Evolutionary conservation across 2,329 filamentous ascomycete genomes (phyloP), one percentile per base, ranked within the genome.

Genomic region (Bipolaris cookei): DNA sequence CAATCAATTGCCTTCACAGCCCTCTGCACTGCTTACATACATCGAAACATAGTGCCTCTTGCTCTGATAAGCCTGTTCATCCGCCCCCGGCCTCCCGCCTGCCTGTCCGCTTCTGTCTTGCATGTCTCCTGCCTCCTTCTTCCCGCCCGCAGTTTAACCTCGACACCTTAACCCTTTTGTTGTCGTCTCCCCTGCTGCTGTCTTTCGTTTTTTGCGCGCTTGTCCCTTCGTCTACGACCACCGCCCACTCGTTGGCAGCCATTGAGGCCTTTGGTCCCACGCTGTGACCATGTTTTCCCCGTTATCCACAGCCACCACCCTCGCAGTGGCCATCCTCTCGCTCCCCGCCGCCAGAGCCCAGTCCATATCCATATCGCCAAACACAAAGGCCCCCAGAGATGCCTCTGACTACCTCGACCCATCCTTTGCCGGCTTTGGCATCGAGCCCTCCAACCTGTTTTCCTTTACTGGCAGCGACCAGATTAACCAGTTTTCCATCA

Each of bases 381-480:
- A 68, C 6, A 54, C 64, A n/a, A 69, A 60, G 20, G 69, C 74
- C 6, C 62, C 73, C 8, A 59, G 58, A 41, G 66, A 60, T 37
- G 69, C 75, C 34, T 78, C 74, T 6, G 64, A 70, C 34, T 67
- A 71, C 32, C 59, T 83, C 54, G 71, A 77, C 63, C 76, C 78
- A 7, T 79, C 79, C 1, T 83, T 79, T 62, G 81, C 79, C 8
- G 81, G 81, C 54, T 81, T 83, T 56, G 81, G 82, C 42, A 83
- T 83, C 59, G 82, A 84, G 71, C 78, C 81, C 23, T 82, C 80
- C 18, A 83, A 83, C 58, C 73, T 84, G 6, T 83, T 80, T 69
- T 81, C 81, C 48, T 84, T 81, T 67, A 82, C 80, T 11, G 81
- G 82, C 53, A 67, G 67, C 32, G 73, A 72, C 18, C 55, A 70